Evolutionary conservation across 495 filamentous ascomycete genomes (phyloP).

Genomic region (Umbilicaria muhlenbergii): DNA sequence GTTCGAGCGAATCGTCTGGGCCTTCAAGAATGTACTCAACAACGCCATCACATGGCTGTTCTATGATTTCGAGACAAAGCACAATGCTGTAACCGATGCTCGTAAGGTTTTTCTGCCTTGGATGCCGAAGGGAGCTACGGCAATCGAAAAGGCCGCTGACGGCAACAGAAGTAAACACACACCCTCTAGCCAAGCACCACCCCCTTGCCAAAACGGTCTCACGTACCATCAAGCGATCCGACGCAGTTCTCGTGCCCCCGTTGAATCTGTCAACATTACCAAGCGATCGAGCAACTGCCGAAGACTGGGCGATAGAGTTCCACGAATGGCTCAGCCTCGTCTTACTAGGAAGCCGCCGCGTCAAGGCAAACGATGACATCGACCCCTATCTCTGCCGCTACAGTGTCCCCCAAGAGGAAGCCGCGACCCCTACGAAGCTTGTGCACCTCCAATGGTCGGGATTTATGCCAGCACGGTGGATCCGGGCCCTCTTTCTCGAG

Average conservation of each 20-base stretch:
- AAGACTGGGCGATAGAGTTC: constrained; percentile 44
- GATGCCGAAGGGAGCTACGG: neutral
- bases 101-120: neutral
- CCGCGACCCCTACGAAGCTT: constrained; percentile 13
- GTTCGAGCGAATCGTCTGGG: constrained; percentile 73
- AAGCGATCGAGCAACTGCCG: constrained; percentile 27
- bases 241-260: constrained; percentile 30
- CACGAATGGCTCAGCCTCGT: constrained; percentile 79
- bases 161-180: constrained; percentile 4
- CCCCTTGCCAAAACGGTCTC: constrained; percentile 31
- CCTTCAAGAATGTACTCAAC: constrained; percentile 67
- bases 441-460: constrained; percentile 33
- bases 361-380: constrained; percentile 48
- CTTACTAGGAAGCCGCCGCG: constrained; percentile 53
- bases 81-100: neutral
- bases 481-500: constrained; percentile 21
- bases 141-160: neutral
- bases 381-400: constrained; percentile 80
- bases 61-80: constrained; percentile 36
- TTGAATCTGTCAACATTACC: constrained; percentile 27
- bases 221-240: constrained; percentile 14
- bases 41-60: constrained; percentile 69
- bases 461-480: constrained; percentile 26
- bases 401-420: constrained; percentile 34
- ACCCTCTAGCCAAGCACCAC: constrained; percentile 36